phyloP scores from a whole-genome alignment of 2,329 filamentous ascomycete genomes.

The Penicillium brasilianum region DNA sequence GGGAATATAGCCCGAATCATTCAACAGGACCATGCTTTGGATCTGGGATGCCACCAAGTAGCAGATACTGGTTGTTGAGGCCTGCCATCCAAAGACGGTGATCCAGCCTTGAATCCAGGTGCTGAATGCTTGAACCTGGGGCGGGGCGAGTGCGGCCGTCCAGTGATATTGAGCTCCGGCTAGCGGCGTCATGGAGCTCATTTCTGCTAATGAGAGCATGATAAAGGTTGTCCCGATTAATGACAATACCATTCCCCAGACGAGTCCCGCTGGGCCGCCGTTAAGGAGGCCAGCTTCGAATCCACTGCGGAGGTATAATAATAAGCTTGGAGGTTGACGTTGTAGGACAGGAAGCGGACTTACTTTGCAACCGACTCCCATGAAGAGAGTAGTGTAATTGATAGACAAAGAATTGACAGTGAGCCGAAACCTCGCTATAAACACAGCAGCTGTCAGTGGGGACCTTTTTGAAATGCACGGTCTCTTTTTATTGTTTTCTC shows the following conservation, averaged over 20 bases:
- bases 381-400: conserved; percentile 22
- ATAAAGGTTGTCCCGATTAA: conserved; percentile 33
- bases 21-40: conserved; percentile 33
- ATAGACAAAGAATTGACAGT: conserved; percentile 21
- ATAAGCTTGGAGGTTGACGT: neutral
- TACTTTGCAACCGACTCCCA: conserved; percentile 25
- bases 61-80: conserved; percentile 40
- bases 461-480: neutral
- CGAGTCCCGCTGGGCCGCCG: conserved; percentile 33
- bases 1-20: conserved; percentile 40
- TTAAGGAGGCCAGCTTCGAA: conserved; percentile 30
- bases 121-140: conserved; percentile 36
- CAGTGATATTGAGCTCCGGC: conserved; percentile 53
- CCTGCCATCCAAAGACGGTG: conserved; percentile 46
- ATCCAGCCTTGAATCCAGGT: conserved; percentile 43
- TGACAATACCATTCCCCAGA: conserved; percentile 33
- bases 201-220: conserved; percentile 44
- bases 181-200: conserved; percentile 49
- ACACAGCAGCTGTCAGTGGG: conserved; percentile 1
- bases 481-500: neutral
- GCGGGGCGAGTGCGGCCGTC: conserved; percentile 44
- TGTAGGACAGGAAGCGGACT: neutral
- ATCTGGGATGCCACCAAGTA: conserved; percentile 43
- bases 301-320: conserved; percentile 4
- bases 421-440: conserved; percentile 23